A percentile compares a stretch with the other conserved stretches of the same genome.
These are phyloP conservation scores for Cytospora mali DNA, from an alignment of 2,329 filamentous ascomycete genomes.

Conservation along the genomic window DNA sequence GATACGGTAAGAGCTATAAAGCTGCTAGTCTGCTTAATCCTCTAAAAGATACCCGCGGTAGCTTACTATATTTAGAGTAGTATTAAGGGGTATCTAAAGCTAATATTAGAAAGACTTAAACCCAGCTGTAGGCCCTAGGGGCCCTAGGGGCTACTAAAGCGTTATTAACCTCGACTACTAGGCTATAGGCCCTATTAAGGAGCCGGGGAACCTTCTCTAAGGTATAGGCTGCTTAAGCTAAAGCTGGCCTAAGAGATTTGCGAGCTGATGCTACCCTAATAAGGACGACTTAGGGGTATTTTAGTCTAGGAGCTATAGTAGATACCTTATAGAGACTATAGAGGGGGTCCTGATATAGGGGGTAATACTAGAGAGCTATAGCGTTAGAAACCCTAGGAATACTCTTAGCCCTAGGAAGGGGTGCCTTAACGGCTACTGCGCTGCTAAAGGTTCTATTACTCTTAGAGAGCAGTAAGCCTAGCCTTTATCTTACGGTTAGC, in stretches of 20 bases:
- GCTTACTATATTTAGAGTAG: neutral
- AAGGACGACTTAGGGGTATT: neutral
- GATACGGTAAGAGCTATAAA: neutral
- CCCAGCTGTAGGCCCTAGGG: neutral
- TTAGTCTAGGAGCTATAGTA: neutral
- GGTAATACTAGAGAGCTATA: neutral
- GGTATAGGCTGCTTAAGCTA: neutral
- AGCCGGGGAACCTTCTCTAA: too few relatives aligned
- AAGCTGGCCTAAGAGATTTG: neutral
- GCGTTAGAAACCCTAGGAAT: neutral
- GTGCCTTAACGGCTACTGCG: neutral
- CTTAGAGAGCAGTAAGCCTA: neutral
- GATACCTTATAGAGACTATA: neutral
- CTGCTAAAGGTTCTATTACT: neutral
- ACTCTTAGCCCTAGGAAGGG: neutral
- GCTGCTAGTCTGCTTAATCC: neutral
- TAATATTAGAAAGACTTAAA: neutral
- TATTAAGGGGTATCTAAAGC: neutral
- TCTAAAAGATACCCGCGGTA: neutral
- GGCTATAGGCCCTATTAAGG: neutral
- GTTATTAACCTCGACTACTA: neutral
- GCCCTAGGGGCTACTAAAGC: neutral
- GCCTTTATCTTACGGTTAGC: neutral
- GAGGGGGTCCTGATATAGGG: neutral
- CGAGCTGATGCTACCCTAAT: neutral